Percentiles rank a stretch among this genome's conserved stretches.
Evolutionary conservation across 805 yeast genomes (phyloP).

Genomic region (Zygotorulaspora chibaensis): DNA sequence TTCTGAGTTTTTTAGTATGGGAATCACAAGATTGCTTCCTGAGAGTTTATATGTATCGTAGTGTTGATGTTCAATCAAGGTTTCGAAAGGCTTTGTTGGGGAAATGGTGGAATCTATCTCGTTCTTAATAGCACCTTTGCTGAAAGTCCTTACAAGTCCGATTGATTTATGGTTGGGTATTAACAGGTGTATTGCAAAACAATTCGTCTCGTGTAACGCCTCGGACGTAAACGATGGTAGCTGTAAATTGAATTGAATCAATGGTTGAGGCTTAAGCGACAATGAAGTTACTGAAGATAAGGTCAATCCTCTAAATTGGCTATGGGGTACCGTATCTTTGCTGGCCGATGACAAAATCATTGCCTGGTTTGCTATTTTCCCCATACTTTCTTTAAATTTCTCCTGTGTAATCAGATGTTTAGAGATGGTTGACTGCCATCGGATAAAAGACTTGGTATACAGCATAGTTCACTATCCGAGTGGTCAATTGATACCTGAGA

Average conservation of each 20-base stretch:
- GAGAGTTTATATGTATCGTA: constrained; percentile 31
- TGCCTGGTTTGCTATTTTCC: constrained; percentile 48
- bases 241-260: constrained; percentile 81
- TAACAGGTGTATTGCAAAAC: constrained; percentile 72
- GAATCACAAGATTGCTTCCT: constrained; percentile 38
- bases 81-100: constrained; percentile 52
- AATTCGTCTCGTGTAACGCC: constrained; percentile 51
- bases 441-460: background rate
- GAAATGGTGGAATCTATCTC: constrained; percentile 25
- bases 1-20: constrained; percentile 55
- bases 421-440: constrained; percentile 14
- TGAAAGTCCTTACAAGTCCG: constrained; percentile 60
- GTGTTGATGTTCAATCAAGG: constrained; percentile 34
- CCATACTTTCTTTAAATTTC: constrained; percentile 40
- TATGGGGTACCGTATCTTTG: constrained; percentile 18
- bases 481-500: background rate
- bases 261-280: constrained; percentile 70
- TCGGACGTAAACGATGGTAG: constrained; percentile 78
- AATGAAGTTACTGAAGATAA: constrained; percentile 82
- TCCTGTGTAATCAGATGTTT: constrained; percentile 19
- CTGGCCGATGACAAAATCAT: constrained; percentile 56
- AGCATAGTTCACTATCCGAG: background rate
- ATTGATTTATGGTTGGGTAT: constrained; percentile 56
- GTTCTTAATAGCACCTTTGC: constrained; percentile 45
- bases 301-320: constrained; percentile 58